These are phyloP conservation scores for Hypoxylon sp. DNA, from an alignment of 2,329 filamentous ascomycete species.

Conservation along the genomic window DNA sequence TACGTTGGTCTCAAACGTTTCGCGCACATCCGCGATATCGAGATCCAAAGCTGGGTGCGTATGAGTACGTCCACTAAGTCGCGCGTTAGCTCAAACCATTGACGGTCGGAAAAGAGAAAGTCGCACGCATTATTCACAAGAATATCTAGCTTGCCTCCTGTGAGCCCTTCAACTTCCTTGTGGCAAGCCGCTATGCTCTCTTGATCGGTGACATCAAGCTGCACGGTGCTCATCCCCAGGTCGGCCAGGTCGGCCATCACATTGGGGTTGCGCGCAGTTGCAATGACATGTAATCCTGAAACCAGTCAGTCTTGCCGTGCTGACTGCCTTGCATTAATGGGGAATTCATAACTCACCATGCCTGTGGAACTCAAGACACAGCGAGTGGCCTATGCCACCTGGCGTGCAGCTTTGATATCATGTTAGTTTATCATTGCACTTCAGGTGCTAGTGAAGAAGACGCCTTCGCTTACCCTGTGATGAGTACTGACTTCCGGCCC, in stretches of 20 bases:
- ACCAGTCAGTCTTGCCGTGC: neutral
- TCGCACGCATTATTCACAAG: slow-evolving; percentile 67
- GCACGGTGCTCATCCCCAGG: slow-evolving; percentile 60
- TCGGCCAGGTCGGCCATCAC: slow-evolving; percentile 59
- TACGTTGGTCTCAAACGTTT: slow-evolving; percentile 66
- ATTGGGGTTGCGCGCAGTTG: slow-evolving; percentile 62
- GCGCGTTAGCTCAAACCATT: neutral
- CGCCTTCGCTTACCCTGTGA: slow-evolving; percentile 13
- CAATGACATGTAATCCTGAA: slow-evolving; percentile 64
- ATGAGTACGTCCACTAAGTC: slow-evolving; percentile 2
- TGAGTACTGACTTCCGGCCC: slow-evolving; percentile 11
- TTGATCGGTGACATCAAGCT: slow-evolving; percentile 64
- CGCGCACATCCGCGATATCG: slow-evolving; percentile 62
- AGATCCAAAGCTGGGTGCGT: slow-evolving; percentile 59
- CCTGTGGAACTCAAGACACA: slow-evolving; percentile 63
- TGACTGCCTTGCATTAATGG: neutral
- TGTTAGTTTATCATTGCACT: neutral
- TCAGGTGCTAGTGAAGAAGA: neutral
- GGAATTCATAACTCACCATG: slow-evolving; percentile 40
- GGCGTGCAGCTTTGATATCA: slow-evolving; percentile 61
- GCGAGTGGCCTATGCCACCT: slow-evolving; percentile 66
- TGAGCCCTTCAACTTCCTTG: slow-evolving; percentile 58
- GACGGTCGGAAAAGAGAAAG: neutral
- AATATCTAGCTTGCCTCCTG: slow-evolving; percentile 64
- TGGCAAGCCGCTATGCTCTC: slow-evolving; percentile 61